Evolutionary conservation across 768 basidiomycete species (phyloP).

Genomic region (Boletus rex-veris): DNA sequence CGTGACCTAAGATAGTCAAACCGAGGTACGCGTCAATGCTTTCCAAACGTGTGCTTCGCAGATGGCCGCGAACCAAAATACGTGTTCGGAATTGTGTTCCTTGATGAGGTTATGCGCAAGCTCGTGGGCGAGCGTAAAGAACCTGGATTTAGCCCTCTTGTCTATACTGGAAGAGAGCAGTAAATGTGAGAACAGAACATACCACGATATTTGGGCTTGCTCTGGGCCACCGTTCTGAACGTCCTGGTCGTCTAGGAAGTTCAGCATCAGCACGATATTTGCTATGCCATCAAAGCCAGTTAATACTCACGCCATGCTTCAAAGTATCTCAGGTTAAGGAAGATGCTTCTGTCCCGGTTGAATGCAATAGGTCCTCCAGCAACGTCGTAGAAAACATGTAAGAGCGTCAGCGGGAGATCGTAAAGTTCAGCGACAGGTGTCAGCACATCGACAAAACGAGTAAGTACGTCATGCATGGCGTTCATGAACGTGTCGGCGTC

Average conservation of each 20-base stretch:
- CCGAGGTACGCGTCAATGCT: no score
- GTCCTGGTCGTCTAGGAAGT: neutral
- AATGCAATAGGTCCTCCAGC: conserved; percentile 83
- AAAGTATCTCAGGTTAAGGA: conserved; percentile 80
- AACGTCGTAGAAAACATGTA: conserved; percentile 83
- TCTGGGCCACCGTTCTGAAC: neutral
- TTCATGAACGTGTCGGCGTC: conserved; percentile 41
- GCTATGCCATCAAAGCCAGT: neutral
- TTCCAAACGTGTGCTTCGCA: neutral
- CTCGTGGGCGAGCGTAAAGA: neutral
- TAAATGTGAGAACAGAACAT: neutral
- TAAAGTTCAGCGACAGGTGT: conserved; percentile 64
- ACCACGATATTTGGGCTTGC: neutral
- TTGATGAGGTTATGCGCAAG: neutral
- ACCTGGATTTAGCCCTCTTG: neutral
- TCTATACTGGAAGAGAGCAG: neutral
- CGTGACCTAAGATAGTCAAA: no score
- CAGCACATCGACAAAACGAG: conserved; percentile 69
- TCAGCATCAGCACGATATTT: no score
- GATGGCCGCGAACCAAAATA: conserved; percentile 1
- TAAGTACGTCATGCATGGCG: conserved; percentile 48
- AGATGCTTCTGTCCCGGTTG: conserved; percentile 85
- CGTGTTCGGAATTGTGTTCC: neutral
- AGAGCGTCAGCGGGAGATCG: conserved; percentile 59
- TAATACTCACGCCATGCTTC: conserved; percentile 72